Base-by-base conservation (phyloP, 2,329 filamentous ascomycete genomes). In the Aspergillus sp. region DNA sequence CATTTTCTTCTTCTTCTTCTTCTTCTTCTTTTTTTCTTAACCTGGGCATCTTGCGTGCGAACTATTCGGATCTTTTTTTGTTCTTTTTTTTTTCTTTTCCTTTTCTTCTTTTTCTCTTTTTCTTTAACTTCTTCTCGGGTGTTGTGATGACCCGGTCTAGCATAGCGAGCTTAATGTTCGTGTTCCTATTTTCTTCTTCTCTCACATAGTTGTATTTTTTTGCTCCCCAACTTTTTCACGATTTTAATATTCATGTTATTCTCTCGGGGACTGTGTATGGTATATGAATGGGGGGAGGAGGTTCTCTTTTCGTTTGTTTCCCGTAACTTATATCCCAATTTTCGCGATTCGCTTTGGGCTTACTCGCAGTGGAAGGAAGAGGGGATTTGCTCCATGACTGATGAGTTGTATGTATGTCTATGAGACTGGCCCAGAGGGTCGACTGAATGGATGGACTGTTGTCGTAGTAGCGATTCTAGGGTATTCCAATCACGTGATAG, bases 131-230 rank as follows among this genome's bases (percentile, higher is more conserved):
- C 36, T 41, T n/a, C 12, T 27, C 12, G 28, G 50, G 39, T 48
- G 35, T 50, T 44, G 41, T 48, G 41, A 43, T 43, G 43, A 48
- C 29, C 41, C 45, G 29, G 38, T 47, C 54, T 60, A 64, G 63
- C 63, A 67, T 67, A 66, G 64, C 63, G 63, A 66, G 63, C 59
- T 62, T 47, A 52, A 59, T 48, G 63, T 53, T 53, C 51, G 53
- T 52, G 47, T 53, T 54, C 47, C 45, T 47, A 45, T 51, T 51
- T 43, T 34, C 43, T 46, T 48, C 38, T 41, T 41, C 19, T 19
- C 19, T 19, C 2, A 19, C 7, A 43, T 34, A 27, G 8, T 4
- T 8, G 27, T 44, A 12, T 44, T 36, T 36, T 39, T 44, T 38
- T 32, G 27, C n/a, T 41, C n/a, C 19, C 35, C 19, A 10, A 10